These are phyloP conservation scores for Exidia glandulosa DNA, from an alignment of 768 basidiomycete species.

Conservation along the genomic window DNA sequence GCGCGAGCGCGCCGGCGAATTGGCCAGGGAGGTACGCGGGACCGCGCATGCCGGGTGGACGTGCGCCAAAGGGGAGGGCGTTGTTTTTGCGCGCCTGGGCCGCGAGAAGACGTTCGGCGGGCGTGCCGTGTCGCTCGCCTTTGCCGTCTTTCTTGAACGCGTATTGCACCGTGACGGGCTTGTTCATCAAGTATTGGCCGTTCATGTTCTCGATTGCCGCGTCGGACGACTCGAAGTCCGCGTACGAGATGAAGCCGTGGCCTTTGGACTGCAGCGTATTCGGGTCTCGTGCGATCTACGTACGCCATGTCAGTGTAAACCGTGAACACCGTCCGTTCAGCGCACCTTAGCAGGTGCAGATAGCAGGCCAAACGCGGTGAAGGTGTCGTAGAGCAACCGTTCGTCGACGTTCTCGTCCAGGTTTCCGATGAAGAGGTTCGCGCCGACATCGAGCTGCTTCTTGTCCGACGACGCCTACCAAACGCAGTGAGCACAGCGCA, in stretches of 20 bases:
- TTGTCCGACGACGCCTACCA: constrained; percentile 90
- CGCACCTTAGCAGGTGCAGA: constrained; percentile 79
- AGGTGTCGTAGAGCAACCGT: constrained; percentile 84
- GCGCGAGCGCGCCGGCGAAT: constrained; percentile 78
- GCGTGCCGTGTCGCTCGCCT: constrained; percentile 93
- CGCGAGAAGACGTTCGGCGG: constrained; percentile 92
- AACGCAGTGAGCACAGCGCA: constrained; percentile 8
- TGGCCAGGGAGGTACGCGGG: constrained; percentile 72
- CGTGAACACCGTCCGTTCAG: constrained; percentile 5
- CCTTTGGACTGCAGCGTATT: constrained; percentile 80
- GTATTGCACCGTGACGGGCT: constrained; percentile 93
- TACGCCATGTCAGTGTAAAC: not conserved
- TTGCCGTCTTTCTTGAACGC: constrained; percentile 99
- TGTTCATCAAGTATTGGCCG: constrained; percentile 95
- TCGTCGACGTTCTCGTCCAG: constrained; percentile 95
- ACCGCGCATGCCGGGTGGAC: constrained; percentile 64
- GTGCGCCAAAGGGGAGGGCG: constrained; percentile 65
- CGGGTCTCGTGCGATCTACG: constrained; percentile 85
- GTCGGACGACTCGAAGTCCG: constrained; percentile 95
- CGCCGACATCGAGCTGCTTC: constrained; percentile 95
- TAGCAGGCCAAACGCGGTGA: constrained; percentile 89
- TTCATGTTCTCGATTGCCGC: constrained; percentile 97
- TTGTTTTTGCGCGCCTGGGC: constrained; percentile 95
- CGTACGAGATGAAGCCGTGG: constrained; percentile 95
- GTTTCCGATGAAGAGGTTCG: constrained; percentile 93